Percentiles rank a stretch among this genome's conserved stretches.
Evolutionary conservation across 495 filamentous ascomycete genomes (phyloP).

Genomic region (Penicillium salamii): DNA sequence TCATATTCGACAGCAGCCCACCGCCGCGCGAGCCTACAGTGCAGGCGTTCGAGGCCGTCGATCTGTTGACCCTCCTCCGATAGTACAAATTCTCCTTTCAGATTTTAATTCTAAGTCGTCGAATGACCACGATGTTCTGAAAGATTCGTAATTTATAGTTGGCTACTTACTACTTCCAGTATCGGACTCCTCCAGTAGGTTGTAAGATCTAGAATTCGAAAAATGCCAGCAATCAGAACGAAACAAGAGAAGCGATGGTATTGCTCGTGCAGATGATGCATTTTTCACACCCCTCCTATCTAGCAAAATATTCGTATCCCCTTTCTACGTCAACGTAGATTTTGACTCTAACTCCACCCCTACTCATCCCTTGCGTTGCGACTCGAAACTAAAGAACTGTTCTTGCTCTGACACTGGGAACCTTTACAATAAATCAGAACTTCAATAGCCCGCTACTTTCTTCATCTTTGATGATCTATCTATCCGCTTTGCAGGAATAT

Average conservation of each 20-base stretch:
- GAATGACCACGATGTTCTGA: slow-evolving; percentile 57
- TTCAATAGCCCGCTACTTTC: slow-evolving; percentile 52
- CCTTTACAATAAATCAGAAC: slow-evolving; percentile 13
- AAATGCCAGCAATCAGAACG: slow-evolving; percentile 47
- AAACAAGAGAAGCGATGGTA: slow-evolving; percentile 5
- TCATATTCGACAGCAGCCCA: slow-evolving; percentile 83
- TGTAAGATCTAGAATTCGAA: slow-evolving; percentile 26
- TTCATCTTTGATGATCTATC: slow-evolving; percentile 96
- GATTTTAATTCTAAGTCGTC: slow-evolving; percentile 54
- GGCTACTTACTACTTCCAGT: slow-evolving; percentile 68
- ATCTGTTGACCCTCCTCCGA: slow-evolving; percentile 92
- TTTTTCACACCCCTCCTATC: slow-evolving; percentile 33
- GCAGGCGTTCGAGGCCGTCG: slow-evolving; percentile 91
- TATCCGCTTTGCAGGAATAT: slow-evolving; percentile 82
- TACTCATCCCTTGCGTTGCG: slow-evolving; percentile 64
- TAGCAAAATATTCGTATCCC: slow-evolving; percentile 42
- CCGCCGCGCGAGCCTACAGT: slow-evolving; percentile 86
- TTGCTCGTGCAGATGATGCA: slow-evolving; percentile 22
- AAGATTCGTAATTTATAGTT: slow-evolving; percentile 77
- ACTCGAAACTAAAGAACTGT: neutral
- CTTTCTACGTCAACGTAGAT: slow-evolving; percentile 42
- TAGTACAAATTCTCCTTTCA: slow-evolving; percentile 78
- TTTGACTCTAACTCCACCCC: slow-evolving; percentile 49
- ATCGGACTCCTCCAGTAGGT: slow-evolving; percentile 18
- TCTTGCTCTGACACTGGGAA: neutral